Conservation (phyloP, 2,329 filamentous ascomycete species). For the Penicillium sp. region DNA sequence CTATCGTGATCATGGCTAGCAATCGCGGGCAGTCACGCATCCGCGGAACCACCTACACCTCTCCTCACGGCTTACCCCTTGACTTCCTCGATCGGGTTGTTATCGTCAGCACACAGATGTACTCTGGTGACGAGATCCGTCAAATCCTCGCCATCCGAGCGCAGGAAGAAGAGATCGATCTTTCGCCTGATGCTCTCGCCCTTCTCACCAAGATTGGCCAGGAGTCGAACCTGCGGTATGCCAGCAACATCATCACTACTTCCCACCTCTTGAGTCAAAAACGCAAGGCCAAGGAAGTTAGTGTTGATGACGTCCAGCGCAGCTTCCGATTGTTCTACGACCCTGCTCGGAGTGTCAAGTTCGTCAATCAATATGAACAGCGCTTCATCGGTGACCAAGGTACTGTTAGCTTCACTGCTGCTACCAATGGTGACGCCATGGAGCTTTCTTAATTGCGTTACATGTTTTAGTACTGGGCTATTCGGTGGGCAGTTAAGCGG, state of each 20-base stretch:
- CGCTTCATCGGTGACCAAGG: conserved; percentile 88
- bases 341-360: conserved; percentile 80
- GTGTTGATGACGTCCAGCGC: conserved; percentile 83
- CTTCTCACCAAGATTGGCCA: conserved; percentile 93
- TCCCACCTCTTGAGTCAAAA: conserved; percentile 85
- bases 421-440: conserved; percentile 63
- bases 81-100: conserved; percentile 96
- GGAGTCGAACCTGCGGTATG: conserved; percentile 88
- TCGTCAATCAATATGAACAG: conserved; percentile 87
- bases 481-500: conserved; percentile 16
- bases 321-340: conserved; percentile 96
- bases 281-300: conserved; percentile 79
- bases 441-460: conserved; percentile 57
- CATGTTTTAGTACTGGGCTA: conserved; percentile 15
- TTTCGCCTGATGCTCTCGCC: conserved; percentile 84
- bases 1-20: conserved; percentile 98
- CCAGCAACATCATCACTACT: conserved; percentile 96
- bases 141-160: conserved; percentile 92
- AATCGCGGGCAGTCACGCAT: conserved; percentile 92
- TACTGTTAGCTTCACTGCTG: conserved; percentile 66
- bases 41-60: conserved; percentile 87
- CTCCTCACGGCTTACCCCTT: conserved; percentile 88
- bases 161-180: conserved; percentile 91
- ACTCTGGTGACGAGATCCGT: conserved; percentile 78
- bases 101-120: conserved; percentile 90